A percentile compares a stretch with the other conserved stretches of the same genome.
These are phyloP conservation scores for Cymbidium sinense DNA, from an alignment of 106 monocot species.

Conservation along the genomic window DNA sequence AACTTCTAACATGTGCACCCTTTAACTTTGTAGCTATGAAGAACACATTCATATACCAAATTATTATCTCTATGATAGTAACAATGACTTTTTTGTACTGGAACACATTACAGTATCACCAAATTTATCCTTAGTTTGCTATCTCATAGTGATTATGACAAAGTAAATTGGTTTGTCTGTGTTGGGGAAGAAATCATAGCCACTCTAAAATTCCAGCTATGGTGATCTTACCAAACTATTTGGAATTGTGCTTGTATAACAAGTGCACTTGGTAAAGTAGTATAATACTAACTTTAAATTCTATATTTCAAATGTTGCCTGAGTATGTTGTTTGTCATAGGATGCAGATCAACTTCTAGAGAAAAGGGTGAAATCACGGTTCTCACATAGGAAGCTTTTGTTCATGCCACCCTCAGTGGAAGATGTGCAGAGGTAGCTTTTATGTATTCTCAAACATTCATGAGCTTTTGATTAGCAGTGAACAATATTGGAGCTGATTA, in stretches of 20 bases:
- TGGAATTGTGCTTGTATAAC: too few relatives aligned
- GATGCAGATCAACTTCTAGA: conserved; percentile 92
- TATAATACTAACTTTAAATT: neutral
- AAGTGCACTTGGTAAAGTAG: neutral
- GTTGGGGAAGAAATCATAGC: too few relatives aligned
- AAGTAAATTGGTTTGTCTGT: too few relatives aligned
- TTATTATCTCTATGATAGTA: neutral
- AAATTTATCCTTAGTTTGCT: too few relatives aligned
- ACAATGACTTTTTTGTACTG: neutral
- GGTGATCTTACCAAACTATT: too few relatives aligned
- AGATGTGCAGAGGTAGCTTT: conserved; percentile 43
- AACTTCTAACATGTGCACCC: too few relatives aligned
- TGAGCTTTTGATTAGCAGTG: neutral
- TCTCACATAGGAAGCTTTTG: conserved; percentile 83
- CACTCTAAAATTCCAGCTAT: too few relatives aligned
- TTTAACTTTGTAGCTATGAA: too few relatives aligned
- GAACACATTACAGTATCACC: too few relatives aligned
- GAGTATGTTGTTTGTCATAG: conserved; percentile 22
- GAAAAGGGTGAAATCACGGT: conserved; percentile 94
- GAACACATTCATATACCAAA: too few relatives aligned
- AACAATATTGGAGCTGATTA: neutral
- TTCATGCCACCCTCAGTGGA: conserved; percentile 59
- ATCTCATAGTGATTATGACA: too few relatives aligned
- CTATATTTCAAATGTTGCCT: neutral
- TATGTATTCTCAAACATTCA: neutral